Conservation (phyloP, 306 rosid genomes). For the Lagenaria siceraria region DNA sequence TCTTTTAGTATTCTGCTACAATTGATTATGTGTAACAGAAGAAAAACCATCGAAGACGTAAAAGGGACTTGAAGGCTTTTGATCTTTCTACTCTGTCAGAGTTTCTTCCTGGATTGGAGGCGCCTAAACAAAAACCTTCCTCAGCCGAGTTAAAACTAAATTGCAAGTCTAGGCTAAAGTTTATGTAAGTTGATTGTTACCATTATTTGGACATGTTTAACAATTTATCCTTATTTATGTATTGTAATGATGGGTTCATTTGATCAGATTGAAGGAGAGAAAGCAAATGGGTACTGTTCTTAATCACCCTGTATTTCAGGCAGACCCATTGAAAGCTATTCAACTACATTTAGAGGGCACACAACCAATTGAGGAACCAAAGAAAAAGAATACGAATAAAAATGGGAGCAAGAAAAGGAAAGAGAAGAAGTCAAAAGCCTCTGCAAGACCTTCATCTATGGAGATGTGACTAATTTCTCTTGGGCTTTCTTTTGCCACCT, state of each 20-base stretch:
- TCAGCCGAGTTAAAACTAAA: slow-evolving; percentile 30
- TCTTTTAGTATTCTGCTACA: background rate
- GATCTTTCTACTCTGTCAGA: slow-evolving; percentile 56
- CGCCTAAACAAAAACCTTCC: slow-evolving; percentile 9
- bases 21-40: slow-evolving; percentile 14
- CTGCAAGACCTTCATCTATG: slow-evolving; percentile 35
- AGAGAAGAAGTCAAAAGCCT: slow-evolving; percentile 38
- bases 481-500: background rate
- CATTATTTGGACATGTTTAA: slow-evolving; percentile 8
- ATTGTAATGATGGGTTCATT: slow-evolving; percentile 9
- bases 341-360: slow-evolving; percentile 41
- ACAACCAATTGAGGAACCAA: slow-evolving; percentile 45
- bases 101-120: slow-evolving; percentile 48
- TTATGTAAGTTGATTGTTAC: slow-evolving; percentile 36
- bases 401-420: slow-evolving; percentile 55
- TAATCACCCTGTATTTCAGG: slow-evolving; percentile 36
- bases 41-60: slow-evolving; percentile 38
- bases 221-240: background rate
- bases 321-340: slow-evolving; percentile 49
- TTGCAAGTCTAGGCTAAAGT: slow-evolving; percentile 47
- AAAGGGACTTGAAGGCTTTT: slow-evolving; percentile 58
- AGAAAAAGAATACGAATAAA: slow-evolving; percentile 35
- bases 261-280: slow-evolving; percentile 60
- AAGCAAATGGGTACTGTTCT: slow-evolving; percentile 38
- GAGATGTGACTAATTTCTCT: slow-evolving; percentile 20